A percentile compares a stretch with the other conserved stretches of the same genome.
Evolutionary conservation across 768 basidiomycete species (phyloP).

Genomic region (Lactifluus echinatus): DNA sequence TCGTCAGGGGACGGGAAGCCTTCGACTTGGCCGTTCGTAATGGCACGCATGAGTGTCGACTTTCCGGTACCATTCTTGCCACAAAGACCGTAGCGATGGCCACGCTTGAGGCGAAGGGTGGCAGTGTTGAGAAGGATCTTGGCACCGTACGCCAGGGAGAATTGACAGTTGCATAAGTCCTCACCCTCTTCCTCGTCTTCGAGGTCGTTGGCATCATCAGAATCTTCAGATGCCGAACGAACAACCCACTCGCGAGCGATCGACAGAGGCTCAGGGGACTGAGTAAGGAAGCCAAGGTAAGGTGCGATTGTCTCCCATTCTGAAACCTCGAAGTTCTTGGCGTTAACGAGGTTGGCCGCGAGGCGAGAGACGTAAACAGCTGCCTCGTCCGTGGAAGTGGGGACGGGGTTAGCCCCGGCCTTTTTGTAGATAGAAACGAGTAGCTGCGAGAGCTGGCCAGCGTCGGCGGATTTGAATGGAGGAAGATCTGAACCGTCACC

Average conservation of each 20-base stretch:
- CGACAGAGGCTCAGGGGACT: conserved; percentile 55
- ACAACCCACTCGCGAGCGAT: conserved; percentile 83
- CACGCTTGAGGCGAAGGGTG: conserved; percentile 93
- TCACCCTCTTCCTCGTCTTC: conserved; percentile 98
- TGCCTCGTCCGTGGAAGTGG: conserved; percentile 48
- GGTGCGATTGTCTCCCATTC: conserved; percentile 80
- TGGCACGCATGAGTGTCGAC: conserved; percentile 89
- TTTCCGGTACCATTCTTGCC: conserved; percentile 99
- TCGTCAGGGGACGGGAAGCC: conserved; percentile 97
- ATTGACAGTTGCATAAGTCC: conserved; percentile 98
- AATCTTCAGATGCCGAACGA: conserved; percentile 73
- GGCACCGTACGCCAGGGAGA: conserved; percentile 97
- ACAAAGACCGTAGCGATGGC: conserved; percentile 96
- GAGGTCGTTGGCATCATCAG: conserved; percentile 52
- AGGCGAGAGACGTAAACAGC: conserved; percentile 66
- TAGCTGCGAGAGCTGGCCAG: conserved; percentile 51
- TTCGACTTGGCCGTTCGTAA: conserved; percentile 93
- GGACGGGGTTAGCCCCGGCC: conserved; percentile 48
- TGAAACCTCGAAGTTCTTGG: conserved; percentile 85
- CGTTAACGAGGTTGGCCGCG: conserved; percentile 79
- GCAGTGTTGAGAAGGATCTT: conserved; percentile 98
- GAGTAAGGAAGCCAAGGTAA: conserved; percentile 59
- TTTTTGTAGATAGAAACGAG: conserved; percentile 83
- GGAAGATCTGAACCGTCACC: conserved; percentile 90
- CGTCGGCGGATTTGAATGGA: conserved; percentile 70